Evolutionary conservation across 2,329 filamentous ascomycete genomes (phyloP).

Genomic region (Beauveria rudraprayagi): DNA sequence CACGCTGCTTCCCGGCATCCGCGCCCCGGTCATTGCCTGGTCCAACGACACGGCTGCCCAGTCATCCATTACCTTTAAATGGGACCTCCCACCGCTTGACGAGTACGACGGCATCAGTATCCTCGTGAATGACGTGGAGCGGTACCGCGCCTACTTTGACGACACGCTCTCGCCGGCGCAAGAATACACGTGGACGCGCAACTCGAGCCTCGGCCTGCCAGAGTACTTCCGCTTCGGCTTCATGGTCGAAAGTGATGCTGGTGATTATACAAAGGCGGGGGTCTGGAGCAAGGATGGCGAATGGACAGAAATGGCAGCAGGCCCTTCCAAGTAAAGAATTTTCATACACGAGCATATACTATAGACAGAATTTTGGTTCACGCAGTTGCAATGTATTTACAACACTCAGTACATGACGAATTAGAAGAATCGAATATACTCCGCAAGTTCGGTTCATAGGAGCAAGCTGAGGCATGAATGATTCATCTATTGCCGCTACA

Average conservation of each 20-base stretch:
- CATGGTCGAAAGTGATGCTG: conserved; percentile 54
- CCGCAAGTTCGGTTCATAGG: background rate
- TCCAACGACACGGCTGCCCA: conserved; percentile 27
- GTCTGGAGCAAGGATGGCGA: conserved; percentile 55
- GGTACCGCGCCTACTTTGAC: conserved; percentile 64
- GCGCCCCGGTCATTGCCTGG: conserved; percentile 38
- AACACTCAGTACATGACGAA: background rate
- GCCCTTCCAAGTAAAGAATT: conserved; percentile 39
- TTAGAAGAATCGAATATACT: background rate
- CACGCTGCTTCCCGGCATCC: conserved; percentile 50
- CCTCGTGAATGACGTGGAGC: conserved; percentile 78
- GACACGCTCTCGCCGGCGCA: conserved; percentile 37
- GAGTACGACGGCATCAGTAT: conserved; percentile 69
- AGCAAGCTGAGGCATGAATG: too few species aligned
- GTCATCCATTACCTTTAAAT: conserved; percentile 59
- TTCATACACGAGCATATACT: background rate
- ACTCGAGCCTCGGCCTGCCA: conserved; percentile 35
- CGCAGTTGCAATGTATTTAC: background rate
- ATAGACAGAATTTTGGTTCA: background rate
- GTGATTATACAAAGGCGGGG: conserved; percentile 70
- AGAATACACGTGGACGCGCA: conserved; percentile 53
- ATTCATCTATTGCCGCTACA: too few species aligned
- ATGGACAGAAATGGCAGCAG: conserved; percentile 59
- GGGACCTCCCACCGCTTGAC: conserved; percentile 35
- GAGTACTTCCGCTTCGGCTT: conserved; percentile 76